Percentiles rank a stretch among this genome's conserved stretches.
These are phyloP conservation scores for Rhodotorula sp. DNA, from an alignment of 1,284 basidiomycete genomes.

Conservation along the genomic window DNA sequence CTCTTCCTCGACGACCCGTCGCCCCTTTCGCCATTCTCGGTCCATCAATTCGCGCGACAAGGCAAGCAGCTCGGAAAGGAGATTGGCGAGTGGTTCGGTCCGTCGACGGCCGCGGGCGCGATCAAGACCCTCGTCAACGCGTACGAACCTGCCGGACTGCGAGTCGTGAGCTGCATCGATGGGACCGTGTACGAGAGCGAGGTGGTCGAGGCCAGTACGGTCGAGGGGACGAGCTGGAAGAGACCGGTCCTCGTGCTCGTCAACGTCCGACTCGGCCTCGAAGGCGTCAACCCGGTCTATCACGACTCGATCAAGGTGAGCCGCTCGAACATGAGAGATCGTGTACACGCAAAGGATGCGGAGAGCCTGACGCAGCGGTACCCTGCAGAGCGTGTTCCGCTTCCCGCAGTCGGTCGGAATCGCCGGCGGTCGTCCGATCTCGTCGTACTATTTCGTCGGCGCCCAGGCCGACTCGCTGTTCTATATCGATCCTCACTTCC, in stretches of 20 bases:
- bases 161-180: constrained; percentile 80
- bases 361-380: background rate
- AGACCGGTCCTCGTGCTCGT: constrained; percentile 83
- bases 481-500: constrained; percentile 94
- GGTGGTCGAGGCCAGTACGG: constrained; percentile 64
- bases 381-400: constrained; percentile 72
- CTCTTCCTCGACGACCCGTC: constrained; percentile 95
- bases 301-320: constrained; percentile 86
- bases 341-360: background rate
- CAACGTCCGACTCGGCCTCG: constrained; percentile 81
- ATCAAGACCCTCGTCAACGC: constrained; percentile 80
- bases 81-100: constrained; percentile 97
- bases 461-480: constrained; percentile 85
- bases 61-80: constrained; percentile 88
- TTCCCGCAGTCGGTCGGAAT: constrained; percentile 96
- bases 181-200: constrained; percentile 81
- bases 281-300: constrained; percentile 93
- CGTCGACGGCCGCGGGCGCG: constrained; percentile 91
- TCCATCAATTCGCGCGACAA: constrained; percentile 92
- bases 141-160: constrained; percentile 76
- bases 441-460: constrained; percentile 96
- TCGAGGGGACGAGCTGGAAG: constrained; percentile 61
- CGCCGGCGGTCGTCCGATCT: constrained; percentile 89
- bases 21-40: constrained; percentile 85
- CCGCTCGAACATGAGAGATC: constrained; percentile 33